Base-by-base conservation (phyloP, 768 basidiomycete species). In the Naganishia vaughanmartiniae region DNA sequence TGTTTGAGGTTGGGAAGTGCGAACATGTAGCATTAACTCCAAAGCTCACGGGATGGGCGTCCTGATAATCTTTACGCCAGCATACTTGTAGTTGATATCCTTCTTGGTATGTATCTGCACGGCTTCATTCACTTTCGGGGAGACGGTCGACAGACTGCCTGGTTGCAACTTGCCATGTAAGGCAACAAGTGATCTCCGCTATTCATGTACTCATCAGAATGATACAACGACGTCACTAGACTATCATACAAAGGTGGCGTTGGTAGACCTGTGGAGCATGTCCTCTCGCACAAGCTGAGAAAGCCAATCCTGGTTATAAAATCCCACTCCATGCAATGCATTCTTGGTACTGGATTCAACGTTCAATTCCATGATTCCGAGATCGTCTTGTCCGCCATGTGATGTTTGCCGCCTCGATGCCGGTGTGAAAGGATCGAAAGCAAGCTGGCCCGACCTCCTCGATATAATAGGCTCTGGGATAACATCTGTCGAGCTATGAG, bases 121-220 rank as follows among this genome's bases (percentile, higher is more conserved):
- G 7, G 34, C 36, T 5, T 21, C 21, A 19, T n/a, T n/a, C n/a
- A n/a, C 17, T 2, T 66, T 54, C 26, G 12, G 15, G 9, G 57
- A 33, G 4, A 33, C 53, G 24, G 45, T 72, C 36, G 57, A 55
- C 24, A 30, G 14, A 17, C 57, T 72, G n/a, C 71, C 71, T 15
- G 71, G 71, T 19, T 72, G 71, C 51, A 71, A 71, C 33, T 17
- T 39, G 15, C 70, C 65, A 42, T 71, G 70, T 67, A 28, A 66
- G 65, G 26, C 34, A 24, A n/a, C 6, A 14, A 15, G n/a, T n/a
- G n/a, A n/a, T n/a, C n/a, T n/a, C n/a, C n/a, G n/a, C n/a, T n/a
- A n/a, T n/a, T n/a, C n/a, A n/a, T n/a, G n/a, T n/a, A n/a, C n/a
- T n/a, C 24, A 21, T 51, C n/a, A 51, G 24, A 26, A 9, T n/a